Conservation (phyloP, 1,284 basidiomycete species). For the Mycena sp. region DNA sequence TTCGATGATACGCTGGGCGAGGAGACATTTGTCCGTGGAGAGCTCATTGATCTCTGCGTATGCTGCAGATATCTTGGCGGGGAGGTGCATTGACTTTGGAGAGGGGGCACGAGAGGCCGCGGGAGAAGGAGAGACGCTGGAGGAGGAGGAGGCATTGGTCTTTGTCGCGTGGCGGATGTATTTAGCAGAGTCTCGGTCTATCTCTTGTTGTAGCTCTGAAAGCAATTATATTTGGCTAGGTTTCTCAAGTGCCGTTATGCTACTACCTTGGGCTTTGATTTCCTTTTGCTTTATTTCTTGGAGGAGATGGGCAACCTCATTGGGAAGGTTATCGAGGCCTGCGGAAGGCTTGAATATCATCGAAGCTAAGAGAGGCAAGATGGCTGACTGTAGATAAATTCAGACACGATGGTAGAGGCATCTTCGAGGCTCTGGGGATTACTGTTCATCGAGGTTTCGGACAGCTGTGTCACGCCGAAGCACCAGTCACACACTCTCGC, state of each 20-base stretch:
- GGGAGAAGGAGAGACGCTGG: constrained; percentile 39
- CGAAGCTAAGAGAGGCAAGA: neutral
- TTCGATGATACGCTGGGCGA: constrained; percentile 63
- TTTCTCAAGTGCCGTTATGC: constrained; percentile 1
- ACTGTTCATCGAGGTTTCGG: constrained; percentile 17
- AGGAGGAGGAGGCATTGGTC: constrained; percentile 34
- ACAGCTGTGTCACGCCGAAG: constrained; percentile 2
- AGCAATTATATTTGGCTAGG: neutral
- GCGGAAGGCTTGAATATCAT: neutral
- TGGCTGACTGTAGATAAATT: constrained; percentile 66
- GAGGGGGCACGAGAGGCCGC: constrained; percentile 46
- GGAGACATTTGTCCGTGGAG: constrained; percentile 60
- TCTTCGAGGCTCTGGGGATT: constrained; percentile 63
- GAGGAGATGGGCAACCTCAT: constrained; percentile 75
- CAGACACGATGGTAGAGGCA: constrained; percentile 73
- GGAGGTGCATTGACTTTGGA: constrained; percentile 51
- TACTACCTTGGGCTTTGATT: constrained; percentile 55
- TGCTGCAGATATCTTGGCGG: constrained; percentile 57
- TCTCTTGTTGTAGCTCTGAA: constrained; percentile 60
- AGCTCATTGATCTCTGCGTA: constrained; percentile 65
- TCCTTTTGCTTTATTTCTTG: constrained; percentile 77
- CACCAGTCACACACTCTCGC: neutral
- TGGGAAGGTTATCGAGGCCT: constrained; percentile 80
- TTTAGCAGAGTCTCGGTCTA: constrained; percentile 63
- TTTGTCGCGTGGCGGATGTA: constrained; percentile 67